Evolutionary conservation across 768 basidiomycete species (phyloP).

Genomic region (Chalciporus pseudorubinellus): DNA sequence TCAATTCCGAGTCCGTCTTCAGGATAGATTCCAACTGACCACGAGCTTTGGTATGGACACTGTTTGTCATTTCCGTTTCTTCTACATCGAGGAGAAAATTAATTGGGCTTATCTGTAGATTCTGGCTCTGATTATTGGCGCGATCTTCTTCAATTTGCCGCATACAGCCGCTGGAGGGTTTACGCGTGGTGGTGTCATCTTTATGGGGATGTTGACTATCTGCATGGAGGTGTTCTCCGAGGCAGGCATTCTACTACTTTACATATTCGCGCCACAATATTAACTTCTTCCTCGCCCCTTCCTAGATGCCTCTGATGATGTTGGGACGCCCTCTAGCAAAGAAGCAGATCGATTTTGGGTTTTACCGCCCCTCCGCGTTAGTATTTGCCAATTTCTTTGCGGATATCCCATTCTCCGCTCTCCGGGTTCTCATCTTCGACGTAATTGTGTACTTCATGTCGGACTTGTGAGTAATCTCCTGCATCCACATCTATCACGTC

Average conservation of each 20-base stretch:
- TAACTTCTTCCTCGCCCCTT: constrained; percentile 1
- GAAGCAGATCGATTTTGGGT: constrained; percentile 63
- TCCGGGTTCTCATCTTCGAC: constrained; percentile 57
- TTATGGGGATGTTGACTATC: constrained; percentile 63
- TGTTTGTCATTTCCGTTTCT: constrained; percentile 36
- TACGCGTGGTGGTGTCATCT: constrained; percentile 82
- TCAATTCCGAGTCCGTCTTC: constrained; percentile 70
- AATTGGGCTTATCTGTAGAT: constrained; percentile 8
- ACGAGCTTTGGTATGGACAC: constrained; percentile 65
- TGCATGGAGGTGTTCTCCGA: constrained; percentile 74
- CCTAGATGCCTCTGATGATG: constrained; percentile 71
- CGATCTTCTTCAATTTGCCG: constrained; percentile 71
- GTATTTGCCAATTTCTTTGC: constrained; percentile 65
- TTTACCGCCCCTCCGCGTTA: constrained; percentile 66
- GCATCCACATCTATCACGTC: constrained; percentile 15
- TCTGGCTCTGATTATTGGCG: constrained; percentile 61
- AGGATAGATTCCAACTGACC: constrained; percentile 75
- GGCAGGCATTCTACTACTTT: constrained; percentile 34
- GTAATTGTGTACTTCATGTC: constrained; percentile 71
- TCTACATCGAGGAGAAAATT: neutral
- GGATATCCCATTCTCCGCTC: constrained; percentile 67
- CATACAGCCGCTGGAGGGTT: constrained; percentile 77
- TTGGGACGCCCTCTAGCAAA: constrained; percentile 71
- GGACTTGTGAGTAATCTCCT: constrained; percentile 39
- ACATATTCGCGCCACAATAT: neutral